Base-by-base conservation (phyloP, 371 early-diverging fungal species). In the Mucor ambiguus region DNA sequence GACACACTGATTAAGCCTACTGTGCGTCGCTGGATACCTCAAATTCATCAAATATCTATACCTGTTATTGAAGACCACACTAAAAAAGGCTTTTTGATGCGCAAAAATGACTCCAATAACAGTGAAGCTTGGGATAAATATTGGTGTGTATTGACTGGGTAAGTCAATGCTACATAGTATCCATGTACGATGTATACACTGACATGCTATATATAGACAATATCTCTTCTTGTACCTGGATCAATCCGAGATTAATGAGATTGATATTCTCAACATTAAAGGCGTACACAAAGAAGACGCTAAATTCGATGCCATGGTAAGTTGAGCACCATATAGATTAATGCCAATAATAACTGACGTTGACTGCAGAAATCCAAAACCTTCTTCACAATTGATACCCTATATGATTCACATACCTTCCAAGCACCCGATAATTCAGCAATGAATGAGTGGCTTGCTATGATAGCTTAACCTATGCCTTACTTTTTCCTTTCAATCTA, bases 131-230 rank as follows among this genome's bases (percentile, higher is more conserved):
- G 61, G 70, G 70, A 70, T 11, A 70, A 67, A 29, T 54, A 60
- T 9, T 74, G 74, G 74, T 70, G 74, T 62, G 32, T 56, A 2
- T 46, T 74, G 38, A 67, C 59, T 57, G 67, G 70, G 74, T 74
- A 74, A 62, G 35, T 16, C 12, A n/a, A 7, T 46, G 18, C 46
- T 46, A 22, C 0, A 44, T 22, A 20, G 44, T 46, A 26, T 48
- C 2, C 0, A 4, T 48, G 11, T 49, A 5, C 24, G 3, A 12
- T 26, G 9, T n/a, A 30, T 30, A 30, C 30, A 7, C 24, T 28
- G 5, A 52, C 14, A 28, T 16, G 16, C 11, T 26, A 26, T 26
- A 12, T 37, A 38, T 61, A 74, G 74, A 64, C 59, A 63, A 37
- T 67, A 55, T 52, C 57, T 74, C 35, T 70, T 74, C 58, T 54